phyloP scores from a whole-genome alignment of 306 rosid species.

The Rubus parviflorus region DNA sequence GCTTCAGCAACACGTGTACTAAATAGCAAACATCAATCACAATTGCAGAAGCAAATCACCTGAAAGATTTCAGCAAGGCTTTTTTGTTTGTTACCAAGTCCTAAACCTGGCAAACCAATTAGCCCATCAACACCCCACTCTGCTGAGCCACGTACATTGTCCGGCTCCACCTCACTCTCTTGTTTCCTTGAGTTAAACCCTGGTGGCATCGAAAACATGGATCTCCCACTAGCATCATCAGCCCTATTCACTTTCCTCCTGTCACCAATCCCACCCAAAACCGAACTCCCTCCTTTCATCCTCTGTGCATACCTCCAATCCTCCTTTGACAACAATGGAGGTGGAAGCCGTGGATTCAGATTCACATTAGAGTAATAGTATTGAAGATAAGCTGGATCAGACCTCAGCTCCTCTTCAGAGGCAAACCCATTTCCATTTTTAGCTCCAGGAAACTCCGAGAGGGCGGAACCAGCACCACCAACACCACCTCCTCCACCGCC shows the following conservation, averaged over 20 bases:
- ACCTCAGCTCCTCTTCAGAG: constrained; percentile 88
- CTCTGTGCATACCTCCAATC: constrained; percentile 84
- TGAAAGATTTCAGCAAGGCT: constrained; percentile 91
- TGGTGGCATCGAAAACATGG: constrained; percentile 64
- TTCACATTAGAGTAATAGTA: constrained; percentile 84
- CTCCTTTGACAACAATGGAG: constrained; percentile 84
- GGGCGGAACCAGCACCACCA: constrained; percentile 19
- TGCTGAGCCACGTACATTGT: constrained; percentile 51
- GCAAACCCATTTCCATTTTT: constrained; percentile 60
- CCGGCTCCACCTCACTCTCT: constrained; percentile 53
- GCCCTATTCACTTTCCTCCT: constrained; percentile 56
- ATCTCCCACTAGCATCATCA: constrained; percentile 58
- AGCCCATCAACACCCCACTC: constrained; percentile 89
- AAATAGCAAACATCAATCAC: not conserved
- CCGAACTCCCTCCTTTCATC: constrained; percentile 67
- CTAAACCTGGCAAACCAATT: constrained; percentile 82
- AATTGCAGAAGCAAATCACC: constrained; percentile 48
- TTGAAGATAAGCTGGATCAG: constrained; percentile 80
- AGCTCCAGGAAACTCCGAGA: constrained; percentile 49
- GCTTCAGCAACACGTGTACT: not conserved
- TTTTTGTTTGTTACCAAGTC: constrained; percentile 78
- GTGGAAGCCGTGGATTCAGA: constrained; percentile 83
- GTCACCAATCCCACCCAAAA: constrained; percentile 85
- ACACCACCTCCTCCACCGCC: constrained; percentile 15
- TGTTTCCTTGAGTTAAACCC: constrained; percentile 71